Conservation (phyloP, 23 red algal genomes). For the Gracilariopsis chorda region DNA sequence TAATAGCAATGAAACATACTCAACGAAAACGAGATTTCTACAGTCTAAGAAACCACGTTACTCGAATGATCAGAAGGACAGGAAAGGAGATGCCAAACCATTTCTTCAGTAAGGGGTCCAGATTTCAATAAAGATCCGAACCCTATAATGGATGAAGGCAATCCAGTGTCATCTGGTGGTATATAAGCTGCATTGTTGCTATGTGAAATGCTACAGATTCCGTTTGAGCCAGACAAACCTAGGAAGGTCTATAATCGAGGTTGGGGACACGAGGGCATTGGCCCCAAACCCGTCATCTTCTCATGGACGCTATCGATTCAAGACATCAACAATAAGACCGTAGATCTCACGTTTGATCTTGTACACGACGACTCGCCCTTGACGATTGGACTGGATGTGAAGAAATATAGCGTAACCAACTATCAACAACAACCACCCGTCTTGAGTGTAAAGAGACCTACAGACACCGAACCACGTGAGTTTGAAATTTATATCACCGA, state of each 20-base stretch:
- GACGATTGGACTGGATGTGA: not conserved
- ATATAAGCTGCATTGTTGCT: not conserved
- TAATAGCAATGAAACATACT: not conserved
- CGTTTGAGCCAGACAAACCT: not conserved
- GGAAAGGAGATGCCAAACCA: no score
- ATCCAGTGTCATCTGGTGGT: not conserved
- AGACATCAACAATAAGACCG: not conserved
- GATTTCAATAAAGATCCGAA: not conserved
- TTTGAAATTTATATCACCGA: no score
- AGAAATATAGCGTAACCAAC: no score
- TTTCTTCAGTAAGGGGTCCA: not conserved
- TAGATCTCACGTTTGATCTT: not conserved
- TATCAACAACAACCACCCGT: no score
- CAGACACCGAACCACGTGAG: no score
- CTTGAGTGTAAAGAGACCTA: no score
- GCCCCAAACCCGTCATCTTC: not conserved
- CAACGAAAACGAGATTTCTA: not conserved
- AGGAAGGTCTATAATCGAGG: not conserved
- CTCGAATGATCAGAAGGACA: not conserved
- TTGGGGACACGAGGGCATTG: not conserved
- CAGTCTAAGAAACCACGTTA: not conserved
- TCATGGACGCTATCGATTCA: not conserved
- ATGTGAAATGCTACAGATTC: not conserved
- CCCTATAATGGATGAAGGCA: not conserved
- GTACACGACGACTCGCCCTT: not conserved